These are phyloP conservation scores for Pyrenula massariospora DNA, from an alignment of 495 filamentous ascomycete species.

Conservation along the genomic window DNA sequence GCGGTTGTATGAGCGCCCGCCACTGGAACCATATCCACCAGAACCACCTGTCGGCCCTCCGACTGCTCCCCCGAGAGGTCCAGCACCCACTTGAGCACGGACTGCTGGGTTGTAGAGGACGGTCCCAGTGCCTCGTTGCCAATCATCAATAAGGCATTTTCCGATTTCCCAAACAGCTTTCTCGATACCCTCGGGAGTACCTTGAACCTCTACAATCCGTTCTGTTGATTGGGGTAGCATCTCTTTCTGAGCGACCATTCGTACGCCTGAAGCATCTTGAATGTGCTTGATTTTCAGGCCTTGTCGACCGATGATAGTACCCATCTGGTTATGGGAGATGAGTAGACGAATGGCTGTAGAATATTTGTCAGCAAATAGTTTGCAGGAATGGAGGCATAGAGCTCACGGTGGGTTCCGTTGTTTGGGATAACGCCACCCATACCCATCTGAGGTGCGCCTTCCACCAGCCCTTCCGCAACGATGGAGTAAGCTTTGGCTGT, in stretches of 20 bases:
- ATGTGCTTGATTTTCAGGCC: conserved; percentile 99
- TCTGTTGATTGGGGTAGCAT: conserved; percentile 99
- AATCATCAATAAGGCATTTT: conserved; percentile 96
- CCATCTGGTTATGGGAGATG: conserved; percentile 99
- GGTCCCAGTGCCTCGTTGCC: conserved; percentile 90
- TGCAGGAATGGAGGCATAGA: not conserved
- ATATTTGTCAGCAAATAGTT: conserved; percentile 15
- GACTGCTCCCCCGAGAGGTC: conserved; percentile 29
- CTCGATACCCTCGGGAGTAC: conserved; percentile 85
- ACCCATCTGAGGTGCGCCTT: conserved; percentile 86
- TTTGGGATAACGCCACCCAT: conserved; percentile 80
- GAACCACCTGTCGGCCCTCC: conserved; percentile 23
- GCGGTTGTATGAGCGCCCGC: conserved; percentile 64
- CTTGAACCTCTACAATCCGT: conserved; percentile 91
- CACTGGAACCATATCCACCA: conserved; percentile 37
- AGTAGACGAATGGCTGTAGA: conserved; percentile 79
- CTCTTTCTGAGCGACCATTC: conserved; percentile 98
- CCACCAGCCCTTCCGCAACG: conserved; percentile 79
- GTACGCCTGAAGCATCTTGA: conserved; percentile 89
- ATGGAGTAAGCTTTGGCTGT: conserved; percentile 87
- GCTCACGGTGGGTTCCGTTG: conserved; percentile 90
- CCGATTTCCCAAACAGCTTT: conserved; percentile 97
- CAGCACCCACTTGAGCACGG: conserved; percentile 54
- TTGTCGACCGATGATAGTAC: conserved; percentile 93
- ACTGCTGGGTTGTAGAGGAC: conserved; percentile 95